phyloP scores from a whole-genome alignment of 345 rosid genomes.

The Carallia pectinifolia region DNA sequence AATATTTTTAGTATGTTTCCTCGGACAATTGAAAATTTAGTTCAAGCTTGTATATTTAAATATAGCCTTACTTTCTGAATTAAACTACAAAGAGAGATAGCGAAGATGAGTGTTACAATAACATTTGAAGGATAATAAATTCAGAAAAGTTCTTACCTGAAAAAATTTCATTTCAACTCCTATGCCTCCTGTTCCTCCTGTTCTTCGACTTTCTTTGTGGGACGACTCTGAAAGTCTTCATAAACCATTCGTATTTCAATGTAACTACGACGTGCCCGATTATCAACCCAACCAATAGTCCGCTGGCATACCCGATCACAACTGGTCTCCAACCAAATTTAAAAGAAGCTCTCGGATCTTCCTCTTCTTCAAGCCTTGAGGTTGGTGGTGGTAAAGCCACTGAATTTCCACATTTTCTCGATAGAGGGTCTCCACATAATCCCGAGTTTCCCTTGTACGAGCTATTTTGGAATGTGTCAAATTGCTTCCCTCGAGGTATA shows the following conservation, averaged over 20 bases:
- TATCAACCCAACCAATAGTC: conserved; percentile 1
- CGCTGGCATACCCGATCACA: conserved; percentile 14
- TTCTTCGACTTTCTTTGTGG: too few relatives aligned
- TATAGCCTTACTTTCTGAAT: too few relatives aligned
- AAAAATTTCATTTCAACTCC: too few relatives aligned
- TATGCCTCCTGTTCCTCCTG: too few relatives aligned
- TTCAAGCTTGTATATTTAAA: not conserved
- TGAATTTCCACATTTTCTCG: not conserved
- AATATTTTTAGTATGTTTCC: not conserved
- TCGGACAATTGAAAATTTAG: conserved; percentile 4
- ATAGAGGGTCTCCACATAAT: conserved; percentile 21
- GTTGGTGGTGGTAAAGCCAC: not conserved
- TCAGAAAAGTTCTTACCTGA: too few relatives aligned
- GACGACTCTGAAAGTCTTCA: not conserved
- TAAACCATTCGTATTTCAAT: not conserved
- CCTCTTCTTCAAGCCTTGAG: not conserved
- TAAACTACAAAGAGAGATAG: not conserved
- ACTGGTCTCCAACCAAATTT: conserved; percentile 17
- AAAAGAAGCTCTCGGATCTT: not conserved
- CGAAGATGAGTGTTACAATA: not conserved
- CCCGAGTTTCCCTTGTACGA: conserved; percentile 11
- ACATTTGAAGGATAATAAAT: too few relatives aligned
- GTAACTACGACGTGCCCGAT: not conserved
- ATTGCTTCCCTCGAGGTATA: conserved; percentile 4
- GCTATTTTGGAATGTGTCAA: not conserved